A percentile compares a stretch with the other conserved stretches of the same genome.
Evolutionary conservation across 108 stramenopile species (phyloP).

Genomic region (Aurantiochytrium sp.): DNA sequence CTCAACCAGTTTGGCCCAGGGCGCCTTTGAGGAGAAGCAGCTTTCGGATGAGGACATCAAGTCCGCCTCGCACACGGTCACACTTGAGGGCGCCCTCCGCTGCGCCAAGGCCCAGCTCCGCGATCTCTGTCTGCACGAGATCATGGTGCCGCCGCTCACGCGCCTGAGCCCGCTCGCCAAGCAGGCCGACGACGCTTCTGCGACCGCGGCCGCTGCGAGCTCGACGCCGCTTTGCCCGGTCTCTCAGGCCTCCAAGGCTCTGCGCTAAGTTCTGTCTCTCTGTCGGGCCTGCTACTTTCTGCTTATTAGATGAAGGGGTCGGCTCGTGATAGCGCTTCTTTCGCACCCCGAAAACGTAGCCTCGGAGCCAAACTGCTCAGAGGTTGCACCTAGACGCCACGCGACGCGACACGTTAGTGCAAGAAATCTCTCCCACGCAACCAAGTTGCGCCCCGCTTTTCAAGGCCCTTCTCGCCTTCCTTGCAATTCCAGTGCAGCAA

Average conservation of each 20-base stretch:
- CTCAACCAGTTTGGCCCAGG: background rate
- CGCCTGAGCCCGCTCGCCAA: background rate
- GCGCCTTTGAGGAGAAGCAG: background rate
- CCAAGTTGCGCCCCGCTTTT: no score
- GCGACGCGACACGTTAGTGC: no score
- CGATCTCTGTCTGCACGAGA: background rate
- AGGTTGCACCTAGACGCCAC: no score
- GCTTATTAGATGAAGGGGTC: no score
- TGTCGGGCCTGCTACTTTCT: no score
- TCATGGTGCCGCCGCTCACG: background rate
- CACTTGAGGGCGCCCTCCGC: background rate
- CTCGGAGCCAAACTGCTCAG: no score
- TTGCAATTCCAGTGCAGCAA: no score
- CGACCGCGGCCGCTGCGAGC: background rate
- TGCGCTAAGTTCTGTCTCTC: background rate
- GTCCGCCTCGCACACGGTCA: background rate
- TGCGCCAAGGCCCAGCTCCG: background rate
- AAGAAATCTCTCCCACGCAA: no score
- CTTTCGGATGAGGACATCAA: background rate
- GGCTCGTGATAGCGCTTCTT: no score
- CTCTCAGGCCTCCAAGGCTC: conserved; percentile 1
- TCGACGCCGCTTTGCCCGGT: conserved; percentile 20
- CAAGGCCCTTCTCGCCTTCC: no score
- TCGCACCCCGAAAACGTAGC: no score
- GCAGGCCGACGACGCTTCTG: background rate